phyloP scores from a whole-genome alignment of 1,284 basidiomycete genomes.

The Tilletiopsis washingtonensis region DNA sequence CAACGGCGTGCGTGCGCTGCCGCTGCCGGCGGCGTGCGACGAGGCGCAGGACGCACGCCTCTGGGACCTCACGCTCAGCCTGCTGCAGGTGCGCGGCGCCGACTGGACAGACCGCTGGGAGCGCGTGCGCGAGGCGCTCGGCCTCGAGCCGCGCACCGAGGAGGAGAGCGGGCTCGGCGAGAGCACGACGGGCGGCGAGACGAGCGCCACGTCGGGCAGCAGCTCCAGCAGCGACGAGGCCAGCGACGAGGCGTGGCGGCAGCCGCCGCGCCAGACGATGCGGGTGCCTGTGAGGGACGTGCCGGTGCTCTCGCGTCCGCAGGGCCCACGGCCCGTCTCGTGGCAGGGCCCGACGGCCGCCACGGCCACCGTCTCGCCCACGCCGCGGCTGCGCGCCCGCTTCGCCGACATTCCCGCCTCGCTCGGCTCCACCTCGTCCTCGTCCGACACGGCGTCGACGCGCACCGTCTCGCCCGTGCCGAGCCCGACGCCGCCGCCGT shows the following conservation, averaged over 20 bases:
- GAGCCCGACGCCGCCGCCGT: too few relatives aligned
- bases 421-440: neutral
- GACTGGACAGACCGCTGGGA: constrained; percentile 44
- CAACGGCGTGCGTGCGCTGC: constrained; percentile 1
- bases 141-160: constrained; percentile 30
- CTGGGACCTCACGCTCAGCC: constrained; percentile 39
- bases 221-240: constrained; percentile 11
- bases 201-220: constrained; percentile 2
- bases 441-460: neutral
- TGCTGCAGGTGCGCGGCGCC: constrained; percentile 36
- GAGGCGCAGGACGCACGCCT: constrained; percentile 18
- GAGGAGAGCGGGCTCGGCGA: too few relatives aligned
- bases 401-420: too few relatives aligned
- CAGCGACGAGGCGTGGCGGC: too few relatives aligned
- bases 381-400: too few relatives aligned
- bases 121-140: constrained; percentile 31
- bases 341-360: too few relatives aligned
- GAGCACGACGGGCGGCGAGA: neutral
- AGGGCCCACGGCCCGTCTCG: too few relatives aligned
- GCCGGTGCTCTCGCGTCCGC: too few relatives aligned
- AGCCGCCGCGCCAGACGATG: too few relatives aligned
- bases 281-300: too few relatives aligned
- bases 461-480: too few relatives aligned
- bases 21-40: neutral
- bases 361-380: too few relatives aligned